phyloP scores from a whole-genome alignment of 106 monocot genomes.

The Vanilla planifolia region DNA sequence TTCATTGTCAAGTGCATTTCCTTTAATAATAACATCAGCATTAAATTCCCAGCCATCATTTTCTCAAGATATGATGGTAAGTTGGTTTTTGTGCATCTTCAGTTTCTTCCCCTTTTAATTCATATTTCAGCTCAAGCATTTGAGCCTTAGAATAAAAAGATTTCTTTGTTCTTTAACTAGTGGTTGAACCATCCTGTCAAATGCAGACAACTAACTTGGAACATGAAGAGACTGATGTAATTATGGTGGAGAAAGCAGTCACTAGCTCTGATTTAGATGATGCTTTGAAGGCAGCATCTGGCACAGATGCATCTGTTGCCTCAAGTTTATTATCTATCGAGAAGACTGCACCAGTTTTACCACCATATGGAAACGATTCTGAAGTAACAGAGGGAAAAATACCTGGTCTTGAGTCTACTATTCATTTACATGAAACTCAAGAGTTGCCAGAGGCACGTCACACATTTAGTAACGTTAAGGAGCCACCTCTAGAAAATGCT shows the following conservation, averaged over 20 bases:
- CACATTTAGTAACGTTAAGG: slow-evolving; percentile 34
- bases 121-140: background rate
- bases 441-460: slow-evolving; percentile 48
- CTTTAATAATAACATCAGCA: slow-evolving; percentile 37
- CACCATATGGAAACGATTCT: slow-evolving; percentile 13
- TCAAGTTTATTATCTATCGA: slow-evolving; percentile 17
- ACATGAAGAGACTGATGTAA: slow-evolving; percentile 15
- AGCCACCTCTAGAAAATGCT: slow-evolving; percentile 29
- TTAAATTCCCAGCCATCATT: slow-evolving; percentile 26
- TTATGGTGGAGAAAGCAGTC: slow-evolving; percentile 12
- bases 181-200: background rate
- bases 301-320: slow-evolving; percentile 10
- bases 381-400: slow-evolving; percentile 28
- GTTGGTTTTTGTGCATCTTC: slow-evolving; percentile 11
- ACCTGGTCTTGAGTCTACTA: slow-evolving; percentile 47
- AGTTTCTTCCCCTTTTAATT: background rate
- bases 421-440: slow-evolving; percentile 28
- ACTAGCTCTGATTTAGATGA: slow-evolving; percentile 16
- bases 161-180: background rate
- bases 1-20: slow-evolving; percentile 37
- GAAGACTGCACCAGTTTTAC: slow-evolving; percentile 13
- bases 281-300: slow-evolving; percentile 3
- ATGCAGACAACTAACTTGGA: slow-evolving; percentile 16
- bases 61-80: slow-evolving; percentile 31
- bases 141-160: background rate